Evolutionary conservation across 78 protist genomes (phyloP).

Genomic region (Bigelowiella natans): DNA sequence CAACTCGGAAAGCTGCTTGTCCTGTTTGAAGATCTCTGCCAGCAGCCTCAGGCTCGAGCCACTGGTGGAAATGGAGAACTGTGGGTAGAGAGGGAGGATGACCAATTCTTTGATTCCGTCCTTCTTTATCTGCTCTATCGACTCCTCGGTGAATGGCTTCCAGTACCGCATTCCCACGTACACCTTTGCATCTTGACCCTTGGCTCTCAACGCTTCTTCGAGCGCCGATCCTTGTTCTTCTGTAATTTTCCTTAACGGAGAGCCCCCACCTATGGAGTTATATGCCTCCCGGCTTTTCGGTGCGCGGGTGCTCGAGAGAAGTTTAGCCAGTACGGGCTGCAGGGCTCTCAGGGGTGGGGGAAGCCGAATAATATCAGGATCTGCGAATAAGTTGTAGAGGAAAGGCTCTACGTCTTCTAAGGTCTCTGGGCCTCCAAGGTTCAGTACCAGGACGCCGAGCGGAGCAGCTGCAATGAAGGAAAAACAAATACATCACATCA

Average conservation of each 20-base stretch:
- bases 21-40: not conserved
- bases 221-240: not conserved
- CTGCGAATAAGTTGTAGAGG: slow-evolving; percentile 11
- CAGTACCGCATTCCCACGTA: slow-evolving; percentile 38
- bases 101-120: slow-evolving; percentile 20
- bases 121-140: not conserved
- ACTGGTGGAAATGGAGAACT: slow-evolving; percentile 24
- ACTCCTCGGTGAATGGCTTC: slow-evolving; percentile 37
- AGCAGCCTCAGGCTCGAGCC: slow-evolving; percentile 2
- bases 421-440: slow-evolving; percentile 28
- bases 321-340: not conserved
- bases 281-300: not conserved
- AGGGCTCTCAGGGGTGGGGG: not conserved
- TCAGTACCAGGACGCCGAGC: slow-evolving; percentile 25
- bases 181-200: slow-evolving; percentile 14
- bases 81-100: slow-evolving; percentile 3
- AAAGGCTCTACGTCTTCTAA: slow-evolving; percentile 13
- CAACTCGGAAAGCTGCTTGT: not conserved
- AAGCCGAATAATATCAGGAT: slow-evolving; percentile 23
- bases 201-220: not conserved
- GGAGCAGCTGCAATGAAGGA: too few relatives aligned
- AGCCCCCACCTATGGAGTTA: slow-evolving; percentile 26
- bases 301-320: not conserved
- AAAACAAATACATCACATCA: too few relatives aligned
- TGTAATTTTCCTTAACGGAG: slow-evolving; percentile 3